Evolutionary conservation across 2,329 filamentous ascomycete genomes (phyloP), one percentile per base, ranked within the genome.

Genomic region (Grosmannia penicillata): DNA sequence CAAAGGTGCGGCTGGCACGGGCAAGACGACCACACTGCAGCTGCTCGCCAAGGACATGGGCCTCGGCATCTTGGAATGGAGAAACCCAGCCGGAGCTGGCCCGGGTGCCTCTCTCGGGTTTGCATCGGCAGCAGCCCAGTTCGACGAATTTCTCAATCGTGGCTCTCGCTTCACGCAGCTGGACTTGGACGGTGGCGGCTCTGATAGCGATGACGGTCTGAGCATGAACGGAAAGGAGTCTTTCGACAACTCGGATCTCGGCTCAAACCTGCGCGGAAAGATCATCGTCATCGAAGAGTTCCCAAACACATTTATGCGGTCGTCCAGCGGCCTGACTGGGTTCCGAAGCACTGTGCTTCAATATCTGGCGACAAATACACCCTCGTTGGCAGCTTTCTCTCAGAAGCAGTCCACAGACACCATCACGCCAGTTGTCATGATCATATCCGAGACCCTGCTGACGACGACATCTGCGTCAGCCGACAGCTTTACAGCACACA

Each of bases 401-500:
- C 63, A 58, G 48, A 21, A 38, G 8, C 36, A 36, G 24, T 27
- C 37, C 24, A 48, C 49, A 36, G 65, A 70, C 4, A 57, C 65
- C 9, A 62, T 76, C 21, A 75, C 73, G 2, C 91, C 91, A 0
- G 67, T 96, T 26, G 72, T 98, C 24, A 78, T 98, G 62, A 72
- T 98, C 41, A 76, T 98, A 36, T 95, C 91, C 1, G 91, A 98
- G 57, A 93, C 85, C 0, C 64, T 93, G 13, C 62, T 94, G 14
- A 89, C 83, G 1, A 91, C 86, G 2, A 86, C 78, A 8, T 87
- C 83, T 4, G 80, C 86, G 2, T 77, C 82, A 9, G 77, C 84
- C 11, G 87, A 96, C 52, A 95, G 83, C 56, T 86, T 96, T 51
- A 98, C 91, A 1, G 85, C 85, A 0, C 84, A 96, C 60, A 76